These are phyloP conservation scores for Daldinia caldariorum DNA, from an alignment of 495 filamentous ascomycete species.

Conservation along the genomic window DNA sequence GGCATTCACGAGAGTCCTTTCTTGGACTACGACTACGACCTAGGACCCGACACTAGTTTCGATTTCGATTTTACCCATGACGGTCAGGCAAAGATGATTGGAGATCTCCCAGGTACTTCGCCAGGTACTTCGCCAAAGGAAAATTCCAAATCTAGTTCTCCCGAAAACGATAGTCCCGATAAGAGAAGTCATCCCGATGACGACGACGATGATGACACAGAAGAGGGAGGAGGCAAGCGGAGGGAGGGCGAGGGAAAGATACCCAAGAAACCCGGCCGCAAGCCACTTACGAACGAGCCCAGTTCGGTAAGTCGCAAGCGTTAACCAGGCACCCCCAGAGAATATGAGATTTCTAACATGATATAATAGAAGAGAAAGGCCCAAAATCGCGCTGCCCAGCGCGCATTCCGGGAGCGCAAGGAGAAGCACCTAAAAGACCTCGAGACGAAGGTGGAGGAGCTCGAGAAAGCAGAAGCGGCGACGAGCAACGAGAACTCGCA, in stretches of 20 bases:
- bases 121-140: slow-evolving; percentile 61
- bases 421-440: slow-evolving; percentile 97
- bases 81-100: slow-evolving; percentile 77
- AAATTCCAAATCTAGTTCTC: slow-evolving; percentile 60
- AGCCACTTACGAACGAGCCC: slow-evolving; percentile 93
- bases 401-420: slow-evolving; percentile 97
- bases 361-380: slow-evolving; percentile 89
- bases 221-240: slow-evolving; percentile 73
- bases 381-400: slow-evolving; percentile 95
- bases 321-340: background rate
- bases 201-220: slow-evolving; percentile 73
- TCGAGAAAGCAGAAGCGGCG: slow-evolving; percentile 86
- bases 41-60: slow-evolving; percentile 61
- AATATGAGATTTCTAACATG: slow-evolving; percentile 54
- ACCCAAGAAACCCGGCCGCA: slow-evolving; percentile 94
- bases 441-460: slow-evolving; percentile 90
- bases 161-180: slow-evolving; percentile 75
- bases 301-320: slow-evolving; percentile 78
- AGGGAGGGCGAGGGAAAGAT: slow-evolving; percentile 78
- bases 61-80: slow-evolving; percentile 75
- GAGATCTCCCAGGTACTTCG: slow-evolving; percentile 70
- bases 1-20: slow-evolving; percentile 78
- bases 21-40: slow-evolving; percentile 78
- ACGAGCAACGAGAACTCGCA: slow-evolving; percentile 87
- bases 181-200: slow-evolving; percentile 82